Evolutionary conservation across 164 flowering plant genomes (phyloP), one percentile per base, ranked within the genome.

Genomic region (Magnolia sinica): DNA sequence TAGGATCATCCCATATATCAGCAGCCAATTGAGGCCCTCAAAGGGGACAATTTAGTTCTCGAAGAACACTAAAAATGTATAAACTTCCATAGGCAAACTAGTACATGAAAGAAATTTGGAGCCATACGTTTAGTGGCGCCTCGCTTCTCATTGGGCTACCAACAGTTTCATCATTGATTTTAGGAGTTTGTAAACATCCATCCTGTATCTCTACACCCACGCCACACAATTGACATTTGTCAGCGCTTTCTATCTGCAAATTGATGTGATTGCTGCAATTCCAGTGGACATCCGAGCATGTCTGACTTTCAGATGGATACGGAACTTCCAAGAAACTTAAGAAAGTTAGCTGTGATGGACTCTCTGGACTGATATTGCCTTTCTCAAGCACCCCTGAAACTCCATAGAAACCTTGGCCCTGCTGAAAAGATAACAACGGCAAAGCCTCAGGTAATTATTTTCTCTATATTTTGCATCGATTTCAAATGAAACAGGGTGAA

Each of bases 381-480:
- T 80, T 86, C 49, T 81, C 87, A 77, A 87, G 80, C 70, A 84
- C 71, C 55, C 81, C 82, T 14, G 86, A 79, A 78, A 88, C 76
- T 75, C 79, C 82, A 74, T 79, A 85, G 70, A 73, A 79, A 83
- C 84, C 89, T 79, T 76, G 84, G 58, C 71, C 84, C 88, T 90
- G 79, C 79, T 75, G 1, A 59, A 77, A 81, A 50, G 20, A 22
- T 31, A 50, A 78, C 14, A 37, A 76, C 14, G 1, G 67, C 58
- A 52, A 71, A 31, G 29, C 8, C 19, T 64, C 19, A 64, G 49
- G 8, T 16, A 29, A 4, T 8, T 8, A 72, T 6, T 31, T 16
- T 27, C 11, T 11, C 8, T 10, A 51, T 7, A 4, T 55, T 9
- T 18, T 31, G 24, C 14, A 16, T 50, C 11, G 19, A 19, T 29